A percentile compares a stretch with the other conserved stretches of the same genome.
Evolutionary conservation across 1,139 yeast species (phyloP).

Genomic region (Sugiyamaella grinbergsii): DNA sequence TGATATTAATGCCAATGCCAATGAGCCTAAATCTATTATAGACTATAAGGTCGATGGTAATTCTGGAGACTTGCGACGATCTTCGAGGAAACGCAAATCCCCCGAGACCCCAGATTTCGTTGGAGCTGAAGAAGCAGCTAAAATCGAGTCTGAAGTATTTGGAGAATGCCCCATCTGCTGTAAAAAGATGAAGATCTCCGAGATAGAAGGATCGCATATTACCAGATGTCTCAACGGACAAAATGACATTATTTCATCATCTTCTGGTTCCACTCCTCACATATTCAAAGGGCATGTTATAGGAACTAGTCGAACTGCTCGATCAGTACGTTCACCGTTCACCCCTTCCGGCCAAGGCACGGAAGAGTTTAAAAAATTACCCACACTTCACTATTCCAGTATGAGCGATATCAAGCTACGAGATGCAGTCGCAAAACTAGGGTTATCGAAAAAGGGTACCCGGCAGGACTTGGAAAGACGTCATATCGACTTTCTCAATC

Average conservation of each 20-base stretch:
- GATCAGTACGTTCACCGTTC: slow-evolving; percentile 17
- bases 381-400: slow-evolving; percentile 14
- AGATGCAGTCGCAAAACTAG: slow-evolving; percentile 56
- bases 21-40: no score
- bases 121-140: slow-evolving; percentile 10
- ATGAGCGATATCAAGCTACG: slow-evolving; percentile 62
- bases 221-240: slow-evolving; percentile 56
- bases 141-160: slow-evolving; percentile 19
- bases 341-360: slow-evolving; percentile 42
- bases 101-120: slow-evolving; percentile 16
- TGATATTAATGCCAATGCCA: no score
- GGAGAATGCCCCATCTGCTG: slow-evolving; percentile 69
- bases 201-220: slow-evolving; percentile 67
- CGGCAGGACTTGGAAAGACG: slow-evolving; percentile 66
- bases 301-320: background rate
- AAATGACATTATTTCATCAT: background rate
- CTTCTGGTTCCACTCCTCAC: background rate
- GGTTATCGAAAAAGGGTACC: slow-evolving; percentile 64
- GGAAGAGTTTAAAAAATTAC: slow-evolving; percentile 58
- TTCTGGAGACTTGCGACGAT: slow-evolving; percentile 11
- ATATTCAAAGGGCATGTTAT: background rate
- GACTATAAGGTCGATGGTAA: background rate
- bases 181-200: slow-evolving; percentile 55
- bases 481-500: slow-evolving; percentile 73
- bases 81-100: slow-evolving; percentile 17